A percentile compares a stretch with the other conserved stretches of the same genome.
phyloP scores from a whole-genome alignment of 2,329 filamentous ascomycete genomes.

The Mycosphaerella sp. region DNA sequence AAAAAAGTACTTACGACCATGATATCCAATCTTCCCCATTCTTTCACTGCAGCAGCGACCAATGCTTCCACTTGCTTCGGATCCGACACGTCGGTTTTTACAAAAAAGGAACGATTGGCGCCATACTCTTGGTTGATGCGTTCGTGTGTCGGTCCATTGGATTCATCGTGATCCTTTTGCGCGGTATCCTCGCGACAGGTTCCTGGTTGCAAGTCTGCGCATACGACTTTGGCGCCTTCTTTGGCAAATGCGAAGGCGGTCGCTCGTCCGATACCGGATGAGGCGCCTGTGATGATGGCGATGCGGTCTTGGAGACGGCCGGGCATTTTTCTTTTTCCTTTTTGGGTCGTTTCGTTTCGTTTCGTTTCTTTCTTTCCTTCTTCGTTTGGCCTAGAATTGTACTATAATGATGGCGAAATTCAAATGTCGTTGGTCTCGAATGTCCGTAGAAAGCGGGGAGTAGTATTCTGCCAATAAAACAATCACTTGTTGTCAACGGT shows the following conservation, averaged over 20 bases:
- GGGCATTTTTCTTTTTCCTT: constrained; percentile 12
- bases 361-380: neutral
- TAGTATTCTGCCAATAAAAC: no score
- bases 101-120: constrained; percentile 23
- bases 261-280: constrained; percentile 32
- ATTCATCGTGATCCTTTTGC: constrained; percentile 15
- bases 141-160: constrained; percentile 20
- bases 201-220: constrained; percentile 18
- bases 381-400: neutral
- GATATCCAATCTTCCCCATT: constrained; percentile 34
- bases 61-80: constrained; percentile 28
- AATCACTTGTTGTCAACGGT: no score
- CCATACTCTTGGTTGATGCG: constrained; percentile 14
- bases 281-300: constrained; percentile 33
- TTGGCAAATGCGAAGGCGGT: constrained; percentile 31
- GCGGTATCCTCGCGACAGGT: constrained; percentile 17
- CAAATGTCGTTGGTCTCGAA: no score
- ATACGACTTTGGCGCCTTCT: constrained; percentile 31
- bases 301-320: constrained; percentile 24
- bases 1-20: constrained; percentile 14
- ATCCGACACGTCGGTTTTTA: constrained; percentile 31
- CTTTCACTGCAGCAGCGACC: constrained; percentile 27
- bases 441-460: no score
- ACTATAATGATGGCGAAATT: no score
- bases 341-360: neutral